Evolutionary conservation across 2,329 filamentous ascomycete genomes (phyloP).

Genomic region (Remersonia thermophila): DNA sequence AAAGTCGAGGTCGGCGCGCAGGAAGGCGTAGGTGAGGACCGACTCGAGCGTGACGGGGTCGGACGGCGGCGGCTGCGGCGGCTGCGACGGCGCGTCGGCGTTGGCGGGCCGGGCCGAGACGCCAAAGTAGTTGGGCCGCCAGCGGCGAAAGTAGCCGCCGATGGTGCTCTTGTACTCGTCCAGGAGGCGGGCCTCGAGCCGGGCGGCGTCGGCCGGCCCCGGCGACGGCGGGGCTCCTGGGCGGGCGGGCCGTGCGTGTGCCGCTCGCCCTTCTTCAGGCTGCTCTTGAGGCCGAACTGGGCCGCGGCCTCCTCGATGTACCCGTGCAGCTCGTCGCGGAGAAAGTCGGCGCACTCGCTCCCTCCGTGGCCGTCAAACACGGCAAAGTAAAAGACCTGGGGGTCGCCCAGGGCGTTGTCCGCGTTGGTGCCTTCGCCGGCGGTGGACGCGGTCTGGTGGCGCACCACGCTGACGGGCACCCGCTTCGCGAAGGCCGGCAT

Average conservation of each 20-base stretch:
- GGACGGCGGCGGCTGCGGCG: not conserved
- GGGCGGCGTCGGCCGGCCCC: conserved; percentile 39
- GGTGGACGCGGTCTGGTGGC: conserved; percentile 33
- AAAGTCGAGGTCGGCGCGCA: conserved; percentile 90
- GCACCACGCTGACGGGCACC: conserved; percentile 50
- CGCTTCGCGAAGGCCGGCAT: conserved; percentile 85
- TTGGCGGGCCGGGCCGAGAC: conserved; percentile 18
- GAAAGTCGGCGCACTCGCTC: conserved; percentile 72
- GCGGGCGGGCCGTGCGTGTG: conserved; percentile 6
- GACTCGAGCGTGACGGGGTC: conserved; percentile 53
- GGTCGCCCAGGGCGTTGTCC: conserved; percentile 71
- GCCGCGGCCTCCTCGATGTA: conserved; percentile 77
- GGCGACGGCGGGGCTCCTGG: conserved; percentile 1
- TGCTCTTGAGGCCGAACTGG: conserved; percentile 68
- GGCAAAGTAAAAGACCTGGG: conserved; percentile 94
- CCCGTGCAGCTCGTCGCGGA: conserved; percentile 70
- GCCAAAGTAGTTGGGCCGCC: conserved; percentile 67
- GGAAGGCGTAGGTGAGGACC: conserved; percentile 80
- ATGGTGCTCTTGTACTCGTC: conserved; percentile 70
- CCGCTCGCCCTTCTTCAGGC: conserved; percentile 38
- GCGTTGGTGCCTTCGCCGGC: conserved; percentile 53
- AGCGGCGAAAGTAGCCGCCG: conserved; percentile 88
- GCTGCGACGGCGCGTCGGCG: conserved; percentile 13
- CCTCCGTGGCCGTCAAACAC: conserved; percentile 96
- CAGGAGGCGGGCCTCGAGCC: conserved; percentile 60